Base-by-base conservation (phyloP, 345 rosid species). In the Melaleuca quinquenervia region DNA sequence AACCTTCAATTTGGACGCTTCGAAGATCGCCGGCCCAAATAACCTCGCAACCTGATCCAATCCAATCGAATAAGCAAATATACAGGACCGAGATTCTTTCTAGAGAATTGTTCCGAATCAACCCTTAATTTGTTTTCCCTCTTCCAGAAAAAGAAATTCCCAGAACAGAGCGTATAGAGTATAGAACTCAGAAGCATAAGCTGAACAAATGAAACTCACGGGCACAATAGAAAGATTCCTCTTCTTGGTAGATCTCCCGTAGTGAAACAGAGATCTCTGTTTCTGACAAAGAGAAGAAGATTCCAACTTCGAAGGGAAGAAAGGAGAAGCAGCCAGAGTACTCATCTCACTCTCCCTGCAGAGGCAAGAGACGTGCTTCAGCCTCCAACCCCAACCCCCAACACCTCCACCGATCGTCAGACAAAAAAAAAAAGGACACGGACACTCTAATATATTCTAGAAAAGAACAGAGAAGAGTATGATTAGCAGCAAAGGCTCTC, bases 21-120 rank as follows among this genome's bases (percentile, higher is more conserved):
- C 98, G 89, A 97, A 97, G 76, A 97, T 94, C 10, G 99, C 93
- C 44, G 98, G 99, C 89, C 99, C 98, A 87, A 97, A 97, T 85
- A 97, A 89, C 87, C 99, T 95, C 56, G 98, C 97, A 82, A 92
- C 94, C 99, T 97, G 88, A 60, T 36, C 22, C 80, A 70, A 8
- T 36, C 48, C 50, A 90, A 87, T 74, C 41, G 83, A 87, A 56
- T 85, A 36, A 56, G 85, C 87, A 84, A 27, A 20, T 64, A 88
- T 13, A 50, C 54, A 87, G 21, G 84, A 53, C 82, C 24, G 8
- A 32, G 12, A 64, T 64, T 64, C 45, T 64, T 64, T 64, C 78
- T 20, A 64, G 11, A 64, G 45, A 32, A 32, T 32, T 16, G 78
- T 32, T 32, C 20, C 12, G 45, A 64, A 36, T 1, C 21, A 62